These are phyloP conservation scores for Ganoderma resinaceum DNA, from an alignment of 1,284 basidiomycete species.

Conservation along the genomic window DNA sequence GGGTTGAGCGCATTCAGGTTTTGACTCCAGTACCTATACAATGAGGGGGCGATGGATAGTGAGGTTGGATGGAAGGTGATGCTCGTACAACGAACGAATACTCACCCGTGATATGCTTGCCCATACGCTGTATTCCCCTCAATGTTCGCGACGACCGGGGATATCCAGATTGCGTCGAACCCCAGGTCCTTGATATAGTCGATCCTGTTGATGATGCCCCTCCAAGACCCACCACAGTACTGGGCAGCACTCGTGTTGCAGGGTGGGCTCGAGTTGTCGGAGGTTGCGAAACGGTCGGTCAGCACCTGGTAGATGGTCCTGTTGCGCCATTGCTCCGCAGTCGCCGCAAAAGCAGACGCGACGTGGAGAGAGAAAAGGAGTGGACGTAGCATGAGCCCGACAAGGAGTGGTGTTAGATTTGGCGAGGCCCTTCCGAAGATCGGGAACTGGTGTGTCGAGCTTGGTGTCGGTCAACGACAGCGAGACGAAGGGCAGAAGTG, in stretches of 20 bases:
- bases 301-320: constrained; percentile 45
- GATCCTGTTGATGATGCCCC: constrained; percentile 73
- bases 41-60: not conserved
- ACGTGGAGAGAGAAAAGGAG: constrained; percentile 28
- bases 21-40: constrained; percentile 61
- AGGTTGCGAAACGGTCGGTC: constrained; percentile 74
- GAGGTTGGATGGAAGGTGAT: not conserved
- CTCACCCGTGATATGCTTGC: constrained; percentile 66
- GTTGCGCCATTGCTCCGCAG: constrained; percentile 35
- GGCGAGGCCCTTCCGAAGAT: not conserved
- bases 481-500: not conserved
- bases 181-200: constrained; percentile 83
- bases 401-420: not conserved
- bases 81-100: not conserved
- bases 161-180: constrained; percentile 79
- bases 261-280: constrained; percentile 56
- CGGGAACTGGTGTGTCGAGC: not conserved
- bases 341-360: constrained; percentile 33
- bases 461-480: constrained; percentile 4
- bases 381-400: constrained; percentile 10
- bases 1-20: constrained; percentile 71
- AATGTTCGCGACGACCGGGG: constrained; percentile 73
- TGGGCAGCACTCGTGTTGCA: constrained; percentile 60
- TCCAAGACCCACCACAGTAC: constrained; percentile 84
- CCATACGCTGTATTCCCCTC: constrained; percentile 72